Percentiles rank a stretch among this genome's conserved stretches.
These are phyloP conservation scores for Chrysoporthe cubensis DNA, from an alignment of 2,329 filamentous ascomycete genomes.

Conservation along the genomic window DNA sequence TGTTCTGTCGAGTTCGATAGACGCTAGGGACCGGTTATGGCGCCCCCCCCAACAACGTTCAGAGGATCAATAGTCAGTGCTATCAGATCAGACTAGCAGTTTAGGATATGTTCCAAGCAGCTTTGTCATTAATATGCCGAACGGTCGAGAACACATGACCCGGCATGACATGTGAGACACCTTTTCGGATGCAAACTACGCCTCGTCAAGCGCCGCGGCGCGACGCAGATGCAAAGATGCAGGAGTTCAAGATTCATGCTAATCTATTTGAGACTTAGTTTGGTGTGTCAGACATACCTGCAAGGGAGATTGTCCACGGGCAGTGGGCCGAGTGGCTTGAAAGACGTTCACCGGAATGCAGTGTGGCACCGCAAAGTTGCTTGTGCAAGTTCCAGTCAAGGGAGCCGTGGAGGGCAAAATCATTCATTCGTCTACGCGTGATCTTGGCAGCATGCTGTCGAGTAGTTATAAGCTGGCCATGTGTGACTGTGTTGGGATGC, in stretches of 20 bases:
- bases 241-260: not conserved
- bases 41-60: not conserved
- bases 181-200: not conserved
- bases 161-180: not conserved
- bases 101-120: not conserved
- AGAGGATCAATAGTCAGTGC: conserved; percentile 4
- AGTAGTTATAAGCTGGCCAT: not conserved
- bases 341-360: conserved; percentile 8
- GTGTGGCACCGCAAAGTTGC: not conserved
- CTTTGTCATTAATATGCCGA: not conserved
- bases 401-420: not conserved
- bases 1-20: not conserved
- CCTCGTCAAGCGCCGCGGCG: not conserved
- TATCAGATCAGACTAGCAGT: not conserved
- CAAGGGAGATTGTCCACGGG: not conserved
- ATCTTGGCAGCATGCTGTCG: not conserved
- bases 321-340: not conserved
- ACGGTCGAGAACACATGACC: not conserved
- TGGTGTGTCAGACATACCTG: conserved; percentile 2
- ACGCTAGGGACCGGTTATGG: not conserved
- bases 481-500: not conserved
- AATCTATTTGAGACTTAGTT: not conserved
- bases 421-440: not conserved
- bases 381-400: conserved; percentile 6
- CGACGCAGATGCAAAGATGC: not conserved